Conservation (phyloP, 129 eudicot species). For the Solidago caesia region DNA sequence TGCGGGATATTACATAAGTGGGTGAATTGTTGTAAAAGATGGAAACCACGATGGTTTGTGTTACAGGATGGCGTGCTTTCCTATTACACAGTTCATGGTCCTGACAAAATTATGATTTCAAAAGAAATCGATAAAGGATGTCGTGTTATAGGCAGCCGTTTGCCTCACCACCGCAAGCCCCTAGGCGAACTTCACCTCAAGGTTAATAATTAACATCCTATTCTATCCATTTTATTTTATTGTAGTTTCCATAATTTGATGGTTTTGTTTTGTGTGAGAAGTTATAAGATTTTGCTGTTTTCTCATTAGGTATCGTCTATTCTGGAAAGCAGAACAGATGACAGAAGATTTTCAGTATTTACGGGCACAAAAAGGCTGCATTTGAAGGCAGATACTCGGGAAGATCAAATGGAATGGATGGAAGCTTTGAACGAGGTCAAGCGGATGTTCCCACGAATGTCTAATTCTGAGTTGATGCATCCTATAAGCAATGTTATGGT, state of each 20-base stretch:
- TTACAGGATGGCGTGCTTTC: slow-evolving; percentile 67
- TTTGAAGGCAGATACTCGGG: slow-evolving; percentile 52
- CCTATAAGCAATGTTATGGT: slow-evolving; percentile 31
- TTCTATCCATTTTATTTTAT: not conserved
- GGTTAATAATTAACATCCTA: slow-evolving; percentile 16
- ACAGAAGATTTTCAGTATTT: slow-evolving; percentile 53
- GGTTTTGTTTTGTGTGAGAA: not conserved
- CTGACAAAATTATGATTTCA: slow-evolving; percentile 35
- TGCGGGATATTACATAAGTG: slow-evolving; percentile 31
- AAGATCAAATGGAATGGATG: slow-evolving; percentile 57
- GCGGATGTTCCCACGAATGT: slow-evolving; percentile 56
- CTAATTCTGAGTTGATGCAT: slow-evolving; percentile 50
- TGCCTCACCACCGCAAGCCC: slow-evolving; percentile 42
- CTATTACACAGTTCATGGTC: slow-evolving; percentile 55
- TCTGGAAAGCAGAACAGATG: slow-evolving; percentile 54
- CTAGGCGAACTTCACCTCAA: slow-evolving; percentile 66
- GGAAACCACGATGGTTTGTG: slow-evolving; percentile 71
- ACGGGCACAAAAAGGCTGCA: slow-evolving; percentile 68
- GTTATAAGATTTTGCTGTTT: too few species aligned
- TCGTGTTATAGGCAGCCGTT: slow-evolving; percentile 47
- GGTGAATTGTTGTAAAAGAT: slow-evolving; percentile 63
- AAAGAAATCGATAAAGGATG: slow-evolving; percentile 46
- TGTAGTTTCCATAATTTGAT: not conserved
- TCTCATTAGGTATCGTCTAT: slow-evolving; percentile 50
- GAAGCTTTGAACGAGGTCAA: slow-evolving; percentile 54